These are phyloP conservation scores for Cylindrotheca fusiformis DNA, from an alignment of 108 stramenopile species.

Conservation along the genomic window DNA sequence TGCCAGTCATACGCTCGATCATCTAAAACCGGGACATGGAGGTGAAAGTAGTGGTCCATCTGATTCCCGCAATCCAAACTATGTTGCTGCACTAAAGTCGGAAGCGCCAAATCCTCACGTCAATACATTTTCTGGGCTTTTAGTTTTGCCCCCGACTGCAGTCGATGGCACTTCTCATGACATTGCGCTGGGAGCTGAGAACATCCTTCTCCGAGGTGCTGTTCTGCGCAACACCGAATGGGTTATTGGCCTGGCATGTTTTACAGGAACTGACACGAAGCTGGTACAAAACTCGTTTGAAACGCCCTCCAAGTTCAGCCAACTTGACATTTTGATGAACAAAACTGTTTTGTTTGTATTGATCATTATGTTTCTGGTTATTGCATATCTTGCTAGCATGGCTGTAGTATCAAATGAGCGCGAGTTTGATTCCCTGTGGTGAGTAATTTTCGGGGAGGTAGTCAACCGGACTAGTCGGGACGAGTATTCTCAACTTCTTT, in stretches of 20 bases:
- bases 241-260: constrained; percentile 92
- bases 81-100: constrained; percentile 59
- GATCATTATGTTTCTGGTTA: constrained; percentile 71
- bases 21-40: not conserved
- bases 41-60: not conserved
- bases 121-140: constrained; percentile 85
- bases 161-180: constrained; percentile 40
- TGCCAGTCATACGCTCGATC: not conserved
- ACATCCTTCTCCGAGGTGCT: constrained; percentile 92
- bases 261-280: constrained; percentile 95
- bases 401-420: constrained; percentile 30
- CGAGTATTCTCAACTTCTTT: constrained; percentile 1
- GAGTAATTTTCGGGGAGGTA: too few species aligned
- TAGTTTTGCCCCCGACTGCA: constrained; percentile 58
- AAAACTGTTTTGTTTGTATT: constrained; percentile 81
- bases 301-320: constrained; percentile 91
- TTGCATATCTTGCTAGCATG: constrained; percentile 38
- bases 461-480: too few species aligned
- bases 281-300: constrained; percentile 88
- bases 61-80: constrained; percentile 13
- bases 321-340: constrained; percentile 83
- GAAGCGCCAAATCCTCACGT: constrained; percentile 91
- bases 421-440: constrained; percentile 58
- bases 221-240: constrained; percentile 95
- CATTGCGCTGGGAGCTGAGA: constrained; percentile 79